Evolutionary conservation across 345 rosid species (phyloP).

Genomic region (Citrus reticulata): DNA sequence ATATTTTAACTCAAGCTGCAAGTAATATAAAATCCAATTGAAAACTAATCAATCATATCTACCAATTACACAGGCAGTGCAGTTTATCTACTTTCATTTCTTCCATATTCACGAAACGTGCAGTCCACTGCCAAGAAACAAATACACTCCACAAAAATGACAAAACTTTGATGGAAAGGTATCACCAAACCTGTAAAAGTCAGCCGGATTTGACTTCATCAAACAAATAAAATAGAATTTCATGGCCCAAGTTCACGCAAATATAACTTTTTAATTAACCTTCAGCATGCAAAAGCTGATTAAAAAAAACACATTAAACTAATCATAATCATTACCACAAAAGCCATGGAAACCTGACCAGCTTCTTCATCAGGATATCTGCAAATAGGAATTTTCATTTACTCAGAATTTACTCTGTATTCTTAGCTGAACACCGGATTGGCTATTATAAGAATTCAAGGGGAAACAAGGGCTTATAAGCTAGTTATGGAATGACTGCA

Average conservation of each 20-base stretch:
- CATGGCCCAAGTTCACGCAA: no score
- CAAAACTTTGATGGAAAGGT: no score
- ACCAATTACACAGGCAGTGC: not conserved
- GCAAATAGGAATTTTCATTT: not conserved
- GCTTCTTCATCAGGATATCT: conserved; percentile 40
- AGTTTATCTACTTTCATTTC: not conserved
- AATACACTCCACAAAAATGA: no score
- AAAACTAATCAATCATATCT: not conserved
- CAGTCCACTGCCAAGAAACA: not conserved
- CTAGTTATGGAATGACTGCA: no score
- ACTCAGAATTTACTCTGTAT: not conserved
- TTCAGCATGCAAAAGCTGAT: no score
- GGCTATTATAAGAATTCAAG: not conserved
- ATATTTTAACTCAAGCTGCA: conserved; percentile 79
- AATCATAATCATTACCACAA: conserved; percentile 19
- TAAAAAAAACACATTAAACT: no score
- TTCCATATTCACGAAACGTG: not conserved
- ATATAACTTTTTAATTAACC: no score
- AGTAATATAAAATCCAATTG: not conserved
- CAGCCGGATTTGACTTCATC: no score
- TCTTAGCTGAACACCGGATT: not conserved
- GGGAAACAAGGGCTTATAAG: no score
- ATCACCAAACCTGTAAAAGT: no score
- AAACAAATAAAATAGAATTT: no score
- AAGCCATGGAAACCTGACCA: conserved; percentile 35